phyloP scores from a whole-genome alignment of 1,139 yeast genomes.

The Hyphopichia burtonii region DNA sequence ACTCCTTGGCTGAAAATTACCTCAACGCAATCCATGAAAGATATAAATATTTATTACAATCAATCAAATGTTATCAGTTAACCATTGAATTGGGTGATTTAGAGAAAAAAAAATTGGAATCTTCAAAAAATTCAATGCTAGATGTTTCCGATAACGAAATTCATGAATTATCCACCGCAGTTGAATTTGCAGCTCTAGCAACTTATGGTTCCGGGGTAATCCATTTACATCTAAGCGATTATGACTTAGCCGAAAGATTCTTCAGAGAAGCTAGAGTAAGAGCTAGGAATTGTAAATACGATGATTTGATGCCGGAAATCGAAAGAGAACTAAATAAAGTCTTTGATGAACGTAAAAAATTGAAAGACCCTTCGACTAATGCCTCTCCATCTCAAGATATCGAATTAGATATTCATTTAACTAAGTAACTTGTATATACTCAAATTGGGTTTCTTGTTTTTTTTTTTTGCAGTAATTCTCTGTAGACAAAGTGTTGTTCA shows the following conservation, averaged over 20 bases:
- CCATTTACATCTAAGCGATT: constrained; percentile 55
- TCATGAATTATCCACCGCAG: not conserved
- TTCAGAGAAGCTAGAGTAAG: constrained; percentile 70
- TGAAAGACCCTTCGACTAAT: not conserved
- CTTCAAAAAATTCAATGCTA: constrained; percentile 11
- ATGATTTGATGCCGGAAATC: constrained; percentile 61
- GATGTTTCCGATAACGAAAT: not conserved
- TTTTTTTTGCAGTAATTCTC: too few species aligned
- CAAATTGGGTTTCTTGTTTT: not conserved
- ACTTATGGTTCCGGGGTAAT: constrained; percentile 86
- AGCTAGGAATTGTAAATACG: constrained; percentile 67
- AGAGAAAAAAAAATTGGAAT: constrained; percentile 26
- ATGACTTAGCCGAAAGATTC: constrained; percentile 57
- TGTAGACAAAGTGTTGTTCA: too few species aligned
- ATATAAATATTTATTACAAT: not conserved
- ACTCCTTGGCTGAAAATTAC: not conserved
- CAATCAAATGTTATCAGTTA: not conserved
- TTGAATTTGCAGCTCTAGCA: constrained; percentile 73
- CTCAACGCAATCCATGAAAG: not conserved
- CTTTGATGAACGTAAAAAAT: constrained; percentile 28
- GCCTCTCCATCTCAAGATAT: not conserved
- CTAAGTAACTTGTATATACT: not conserved
- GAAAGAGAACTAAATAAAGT: constrained; percentile 62
- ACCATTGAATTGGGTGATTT: not conserved
- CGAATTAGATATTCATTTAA: not conserved